Evolutionary conservation across 2,329 filamentous ascomycete species (phyloP).

Genomic region (Colletotrichum trifolii): DNA sequence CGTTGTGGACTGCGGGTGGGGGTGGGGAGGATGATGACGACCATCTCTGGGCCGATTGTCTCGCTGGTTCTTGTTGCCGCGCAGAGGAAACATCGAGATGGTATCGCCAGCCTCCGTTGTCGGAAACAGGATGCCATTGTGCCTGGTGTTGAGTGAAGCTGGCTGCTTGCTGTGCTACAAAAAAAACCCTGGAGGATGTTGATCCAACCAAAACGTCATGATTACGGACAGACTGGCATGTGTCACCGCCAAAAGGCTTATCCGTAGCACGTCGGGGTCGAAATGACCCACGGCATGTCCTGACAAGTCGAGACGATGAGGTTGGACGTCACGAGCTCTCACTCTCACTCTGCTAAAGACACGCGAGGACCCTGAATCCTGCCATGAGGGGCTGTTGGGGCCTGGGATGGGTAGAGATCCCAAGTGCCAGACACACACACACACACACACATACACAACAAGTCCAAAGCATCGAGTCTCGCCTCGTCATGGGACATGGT

Average conservation of each 20-base stretch:
- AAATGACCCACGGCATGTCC: not conserved
- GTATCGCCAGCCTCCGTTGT: constrained; percentile 22
- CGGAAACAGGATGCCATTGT: not conserved
- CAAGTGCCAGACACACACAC: too few species aligned
- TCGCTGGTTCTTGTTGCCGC: too few species aligned
- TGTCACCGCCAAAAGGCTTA: too few species aligned
- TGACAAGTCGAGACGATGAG: not conserved
- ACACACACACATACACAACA: too few species aligned
- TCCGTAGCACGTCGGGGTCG: not conserved
- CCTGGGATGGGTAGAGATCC: too few species aligned
- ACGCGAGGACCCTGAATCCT: constrained; percentile 5
- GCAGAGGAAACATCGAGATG: constrained; percentile 4
- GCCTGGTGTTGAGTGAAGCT: too few species aligned
- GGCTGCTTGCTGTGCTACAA: too few species aligned
- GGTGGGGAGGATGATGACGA: not conserved
- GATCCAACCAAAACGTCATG: constrained; percentile 3
- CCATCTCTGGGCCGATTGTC: too few species aligned
- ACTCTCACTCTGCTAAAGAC: too few species aligned
- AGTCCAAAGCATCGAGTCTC: too few species aligned
- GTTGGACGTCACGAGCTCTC: too few species aligned
- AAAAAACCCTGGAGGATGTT: not conserved
- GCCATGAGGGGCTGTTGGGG: not conserved
- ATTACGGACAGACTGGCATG: constrained; percentile 3
- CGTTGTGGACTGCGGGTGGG: not conserved
- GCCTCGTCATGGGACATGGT: not conserved